Evolutionary conservation across 2,329 filamentous ascomycete genomes (phyloP), one percentile per base, ranked within the genome.

Genomic region (Botrytis tulipae): DNA sequence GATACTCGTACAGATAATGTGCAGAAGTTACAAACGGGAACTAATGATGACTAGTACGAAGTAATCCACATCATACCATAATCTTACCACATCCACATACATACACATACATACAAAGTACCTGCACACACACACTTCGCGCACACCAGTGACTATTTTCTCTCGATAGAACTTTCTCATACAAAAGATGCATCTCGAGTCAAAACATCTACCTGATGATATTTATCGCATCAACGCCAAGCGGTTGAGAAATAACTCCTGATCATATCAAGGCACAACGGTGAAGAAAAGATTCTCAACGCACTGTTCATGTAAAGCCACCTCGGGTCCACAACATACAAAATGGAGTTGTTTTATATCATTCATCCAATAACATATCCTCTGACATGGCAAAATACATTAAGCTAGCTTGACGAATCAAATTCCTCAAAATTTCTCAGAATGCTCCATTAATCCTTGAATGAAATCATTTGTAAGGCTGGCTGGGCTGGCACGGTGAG

Each of bases 341-440:
- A 67, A 42, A 63, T 25, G 65, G 46, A 29, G 20, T 35, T 32
- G 54, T 8, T 32, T 54, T 46, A 44, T 60, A 3, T 5, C 46
- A 68, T 48, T 14, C 51, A 59, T 40, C 54, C 61, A 72, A 72
- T 68, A 7, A 46, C 18, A 37, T 42, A 20, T 37, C 25, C 70
- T 72, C 70, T 72, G 70, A 72, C 70, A 72, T 72, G 70, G 70
- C 70, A 68, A 68, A 67, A 37, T 54, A 20, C n/a, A 57, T 22
- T 67, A 72, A 67, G 37, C 48, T 51, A 37, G 60, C 48, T 20
- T 29, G 59, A 68, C 70, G 37, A 72, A 72, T 72, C 22, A 72
- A 37, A 46, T 37, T 16, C 32, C 6, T 32, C 35, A 9, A 67
- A 67, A n/a, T n/a, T 35, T 14, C 25, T 16, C 48, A n/a, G 12